Percentiles rank a stretch among this genome's conserved stretches.
These are phyloP conservation scores for Trypanosoma cruzi DNA, from an alignment of 208 protist species.

Conservation along the genomic window DNA sequence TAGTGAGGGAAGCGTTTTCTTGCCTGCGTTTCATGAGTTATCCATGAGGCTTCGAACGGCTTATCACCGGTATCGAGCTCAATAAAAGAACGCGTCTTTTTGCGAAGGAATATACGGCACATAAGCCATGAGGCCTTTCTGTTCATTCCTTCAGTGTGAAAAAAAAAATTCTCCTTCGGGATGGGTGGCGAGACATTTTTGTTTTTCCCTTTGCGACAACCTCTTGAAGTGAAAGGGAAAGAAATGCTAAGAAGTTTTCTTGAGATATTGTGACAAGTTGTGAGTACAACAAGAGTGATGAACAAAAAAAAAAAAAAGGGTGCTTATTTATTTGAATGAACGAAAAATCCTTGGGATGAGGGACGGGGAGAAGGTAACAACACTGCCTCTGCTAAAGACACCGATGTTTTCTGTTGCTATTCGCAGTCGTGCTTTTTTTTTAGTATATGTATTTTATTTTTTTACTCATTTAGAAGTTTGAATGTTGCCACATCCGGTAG, in stretches of 20 bases:
- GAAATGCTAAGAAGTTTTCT: constrained; percentile 3
- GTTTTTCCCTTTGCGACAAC: constrained; percentile 10
- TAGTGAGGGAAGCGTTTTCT: constrained; percentile 11
- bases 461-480: constrained; percentile 8
- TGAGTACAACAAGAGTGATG: neutral
- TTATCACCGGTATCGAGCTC: constrained; percentile 13
- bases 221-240: neutral
- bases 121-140: neutral
- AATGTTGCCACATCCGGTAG: constrained; percentile 7
- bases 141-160: too few species aligned
- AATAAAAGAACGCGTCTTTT: neutral
- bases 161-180: too few species aligned
- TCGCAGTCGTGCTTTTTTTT: constrained; percentile 16
- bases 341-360: neutral
- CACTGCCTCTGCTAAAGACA: neutral
- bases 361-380: neutral
- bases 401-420: neutral
- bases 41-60: constrained; percentile 23
- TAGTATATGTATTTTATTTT: constrained; percentile 12
- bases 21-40: constrained; percentile 29
- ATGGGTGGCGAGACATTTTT: too few species aligned
- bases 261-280: neutral
- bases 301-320: neutral
- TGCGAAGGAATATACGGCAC: neutral
- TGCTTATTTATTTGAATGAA: constrained; percentile 12